Evolutionary conservation across 2,329 filamentous ascomycete genomes (phyloP).

Genomic region (Huntiella decipiens): DNA sequence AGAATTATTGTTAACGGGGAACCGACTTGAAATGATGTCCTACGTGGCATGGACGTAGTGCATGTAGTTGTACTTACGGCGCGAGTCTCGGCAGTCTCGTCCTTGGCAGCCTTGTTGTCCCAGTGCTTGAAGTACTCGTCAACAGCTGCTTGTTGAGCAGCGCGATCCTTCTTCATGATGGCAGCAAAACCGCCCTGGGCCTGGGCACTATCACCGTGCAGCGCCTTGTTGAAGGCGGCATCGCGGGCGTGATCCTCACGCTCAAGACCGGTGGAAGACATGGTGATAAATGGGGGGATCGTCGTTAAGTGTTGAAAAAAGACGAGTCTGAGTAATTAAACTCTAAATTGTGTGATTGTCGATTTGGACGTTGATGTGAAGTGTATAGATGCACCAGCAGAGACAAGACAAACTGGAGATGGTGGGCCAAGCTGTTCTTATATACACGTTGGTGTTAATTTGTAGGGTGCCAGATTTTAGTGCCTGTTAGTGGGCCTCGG

Average conservation of each 20-base stretch:
- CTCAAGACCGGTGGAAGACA: conserved; percentile 33
- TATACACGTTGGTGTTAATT: no score
- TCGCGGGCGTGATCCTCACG: conserved; percentile 67
- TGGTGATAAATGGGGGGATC: conserved; percentile 1
- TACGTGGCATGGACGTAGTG: background rate
- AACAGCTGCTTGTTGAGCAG: conserved; percentile 61
- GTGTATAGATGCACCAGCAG: no score
- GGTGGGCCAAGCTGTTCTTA: background rate
- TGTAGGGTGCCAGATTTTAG: no score
- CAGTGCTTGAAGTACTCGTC: conserved; percentile 95
- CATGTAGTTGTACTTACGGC: conserved; percentile 36
- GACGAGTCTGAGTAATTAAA: background rate
- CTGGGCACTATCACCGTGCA: conserved; percentile 57
- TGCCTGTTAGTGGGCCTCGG: no score
- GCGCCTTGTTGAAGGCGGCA: conserved; percentile 74
- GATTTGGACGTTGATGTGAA: no score
- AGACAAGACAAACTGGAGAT: background rate
- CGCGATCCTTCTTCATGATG: conserved; percentile 69
- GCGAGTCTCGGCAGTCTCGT: conserved; percentile 68
- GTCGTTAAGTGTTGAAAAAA: conserved; percentile 9
- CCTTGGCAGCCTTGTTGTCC: conserved; percentile 62
- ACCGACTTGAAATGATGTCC: background rate
- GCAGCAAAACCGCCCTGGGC: conserved; percentile 51
- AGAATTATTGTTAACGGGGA: background rate
- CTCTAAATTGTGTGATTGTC: no score